Percentiles rank a stretch among this genome's conserved stretches.
Evolutionary conservation across 73 alveolate species (phyloP).

Genomic region (Breviolum minutum): DNA sequence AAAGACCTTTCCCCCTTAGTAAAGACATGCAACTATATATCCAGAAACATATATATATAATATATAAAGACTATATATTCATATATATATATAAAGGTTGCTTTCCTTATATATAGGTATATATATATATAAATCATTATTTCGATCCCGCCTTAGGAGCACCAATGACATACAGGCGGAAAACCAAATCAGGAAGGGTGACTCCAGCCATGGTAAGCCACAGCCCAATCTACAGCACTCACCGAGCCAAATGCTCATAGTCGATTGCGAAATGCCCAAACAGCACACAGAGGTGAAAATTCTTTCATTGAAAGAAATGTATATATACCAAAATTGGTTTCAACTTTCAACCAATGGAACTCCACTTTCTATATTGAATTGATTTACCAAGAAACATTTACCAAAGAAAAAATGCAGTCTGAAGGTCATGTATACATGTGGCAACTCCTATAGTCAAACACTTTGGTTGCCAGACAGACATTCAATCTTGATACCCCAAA

Average conservation of each 20-base stretch:
- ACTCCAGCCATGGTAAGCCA: neutral
- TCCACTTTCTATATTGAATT: neutral
- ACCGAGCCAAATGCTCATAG: constrained; percentile 26
- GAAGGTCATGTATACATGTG: neutral
- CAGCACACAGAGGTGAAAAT: neutral
- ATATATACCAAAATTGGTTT: neutral
- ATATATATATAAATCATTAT: neutral
- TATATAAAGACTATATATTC: no score
- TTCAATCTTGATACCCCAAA: neutral
- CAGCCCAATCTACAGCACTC: neutral
- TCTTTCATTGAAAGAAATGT: neutral
- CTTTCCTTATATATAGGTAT: neutral
- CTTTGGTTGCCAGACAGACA: neutral
- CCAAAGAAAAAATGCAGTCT: no score
- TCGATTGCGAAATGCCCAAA: neutral
- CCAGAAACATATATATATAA: neutral
- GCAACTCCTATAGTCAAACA: no score
- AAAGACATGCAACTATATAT: neutral
- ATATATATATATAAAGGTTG: neutral
- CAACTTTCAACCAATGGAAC: neutral
- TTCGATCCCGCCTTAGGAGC: constrained; percentile 16
- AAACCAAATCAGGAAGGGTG: neutral
- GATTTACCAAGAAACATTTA: neutral
- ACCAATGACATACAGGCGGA: neutral
- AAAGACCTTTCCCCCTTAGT: neutral